Percentiles rank a stretch among this genome's conserved stretches.
Conservation (phyloP, 768 basidiomycete genomes). For the Royoungia palumana region DNA sequence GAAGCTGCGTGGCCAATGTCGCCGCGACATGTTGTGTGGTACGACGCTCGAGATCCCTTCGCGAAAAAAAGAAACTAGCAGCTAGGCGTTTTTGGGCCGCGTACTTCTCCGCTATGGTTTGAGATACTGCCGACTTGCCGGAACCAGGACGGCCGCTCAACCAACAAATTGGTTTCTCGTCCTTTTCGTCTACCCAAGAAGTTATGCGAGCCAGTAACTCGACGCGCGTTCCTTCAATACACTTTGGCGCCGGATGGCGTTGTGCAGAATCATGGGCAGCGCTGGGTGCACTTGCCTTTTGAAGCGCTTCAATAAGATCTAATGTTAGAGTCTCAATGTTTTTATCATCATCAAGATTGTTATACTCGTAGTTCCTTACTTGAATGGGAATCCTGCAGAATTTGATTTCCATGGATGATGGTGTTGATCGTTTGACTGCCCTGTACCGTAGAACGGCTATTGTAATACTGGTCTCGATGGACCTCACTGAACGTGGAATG, state of each 20-base stretch:
- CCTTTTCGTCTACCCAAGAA: slow-evolving; percentile 12
- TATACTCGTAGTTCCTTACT: background rate
- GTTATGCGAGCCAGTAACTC: slow-evolving; percentile 15
- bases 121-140: slow-evolving; percentile 30
- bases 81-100: slow-evolving; percentile 21
- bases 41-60: slow-evolving; percentile 24
- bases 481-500: slow-evolving; percentile 18
- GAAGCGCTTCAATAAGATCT: slow-evolving; percentile 16
- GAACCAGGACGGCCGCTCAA: slow-evolving; percentile 25
- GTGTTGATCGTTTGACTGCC: slow-evolving; percentile 16
- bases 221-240: slow-evolving; percentile 22
- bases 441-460: slow-evolving; percentile 8
- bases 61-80: slow-evolving; percentile 37
- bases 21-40: slow-evolving; percentile 25
- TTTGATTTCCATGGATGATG: slow-evolving; percentile 19
- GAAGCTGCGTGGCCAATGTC: slow-evolving; percentile 33
- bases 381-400: slow-evolving; percentile 10
- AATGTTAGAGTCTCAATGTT: background rate
- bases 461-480: slow-evolving; percentile 15
- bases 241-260: slow-evolving; percentile 19
- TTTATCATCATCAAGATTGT: background rate
- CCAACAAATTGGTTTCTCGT: slow-evolving; percentile 19
- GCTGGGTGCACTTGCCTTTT: slow-evolving; percentile 15
- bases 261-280: slow-evolving; percentile 20
- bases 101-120: slow-evolving; percentile 30